Evolutionary conservation across 306 rosid species (phyloP).

Genomic region (Neltuma alba): DNA sequence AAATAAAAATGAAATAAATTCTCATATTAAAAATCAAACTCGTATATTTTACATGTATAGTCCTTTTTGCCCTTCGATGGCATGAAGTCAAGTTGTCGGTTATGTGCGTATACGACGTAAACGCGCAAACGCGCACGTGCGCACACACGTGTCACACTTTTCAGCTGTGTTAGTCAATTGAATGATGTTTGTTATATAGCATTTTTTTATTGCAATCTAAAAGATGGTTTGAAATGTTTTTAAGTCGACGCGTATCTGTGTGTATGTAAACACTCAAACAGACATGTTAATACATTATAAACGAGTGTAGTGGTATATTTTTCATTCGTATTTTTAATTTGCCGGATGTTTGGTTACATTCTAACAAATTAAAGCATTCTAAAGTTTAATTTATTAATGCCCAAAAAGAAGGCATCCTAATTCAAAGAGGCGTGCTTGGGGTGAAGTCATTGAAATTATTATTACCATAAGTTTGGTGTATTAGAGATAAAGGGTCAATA

Average conservation of each 20-base stretch:
- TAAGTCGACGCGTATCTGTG: not conserved
- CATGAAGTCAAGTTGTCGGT: not conserved
- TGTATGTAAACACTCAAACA: not conserved
- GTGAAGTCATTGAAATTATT: no score
- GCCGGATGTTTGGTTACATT: not conserved
- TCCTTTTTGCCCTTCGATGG: not conserved
- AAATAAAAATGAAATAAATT: no score
- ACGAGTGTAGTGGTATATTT: not conserved
- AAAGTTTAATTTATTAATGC: not conserved
- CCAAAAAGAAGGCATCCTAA: not conserved
- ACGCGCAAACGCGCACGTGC: no score
- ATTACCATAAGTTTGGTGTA: not conserved
- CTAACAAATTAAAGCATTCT: not conserved
- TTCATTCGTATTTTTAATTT: no score
- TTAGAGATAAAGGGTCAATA: not conserved
- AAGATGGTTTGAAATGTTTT: not conserved
- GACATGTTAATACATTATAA: no score
- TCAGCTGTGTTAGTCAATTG: no score
- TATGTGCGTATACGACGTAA: no score
- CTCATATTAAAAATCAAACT: no score
- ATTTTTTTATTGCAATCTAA: not conserved
- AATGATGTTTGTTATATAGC: not conserved
- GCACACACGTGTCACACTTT: no score
- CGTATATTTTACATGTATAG: no score
- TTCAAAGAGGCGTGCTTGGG: not conserved